These are phyloP conservation scores for Odontarrhena argentea DNA, from an alignment of 345 rosid genomes.

Conservation along the genomic window DNA sequence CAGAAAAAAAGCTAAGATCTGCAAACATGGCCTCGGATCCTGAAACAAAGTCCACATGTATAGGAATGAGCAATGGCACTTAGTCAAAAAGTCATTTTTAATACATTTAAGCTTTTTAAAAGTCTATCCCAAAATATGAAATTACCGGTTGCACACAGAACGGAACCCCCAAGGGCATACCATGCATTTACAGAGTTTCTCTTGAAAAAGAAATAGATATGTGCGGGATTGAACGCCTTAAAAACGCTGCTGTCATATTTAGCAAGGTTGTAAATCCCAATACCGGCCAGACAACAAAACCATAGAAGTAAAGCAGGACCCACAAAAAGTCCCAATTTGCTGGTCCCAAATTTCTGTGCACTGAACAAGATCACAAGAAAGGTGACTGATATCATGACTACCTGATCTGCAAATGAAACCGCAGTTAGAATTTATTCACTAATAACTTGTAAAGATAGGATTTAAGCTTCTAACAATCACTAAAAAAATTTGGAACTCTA, in stretches of 20 bases:
- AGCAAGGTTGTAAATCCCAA: constrained; percentile 83
- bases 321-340: constrained; percentile 89
- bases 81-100: constrained; percentile 10
- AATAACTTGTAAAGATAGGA: constrained; percentile 1
- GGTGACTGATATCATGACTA: constrained; percentile 84
- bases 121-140: constrained; percentile 12
- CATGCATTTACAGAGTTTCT: constrained; percentile 84
- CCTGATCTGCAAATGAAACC: constrained; percentile 74
- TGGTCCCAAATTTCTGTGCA: constrained; percentile 94
- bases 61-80: constrained; percentile 16
- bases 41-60: constrained; percentile 45
- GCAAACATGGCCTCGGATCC: constrained; percentile 99
- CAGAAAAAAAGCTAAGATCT: constrained; percentile 95
- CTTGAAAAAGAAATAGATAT: constrained; percentile 85
- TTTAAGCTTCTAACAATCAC: not conserved
- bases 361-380: constrained; percentile 93
- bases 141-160: constrained; percentile 95
- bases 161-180: constrained; percentile 95
- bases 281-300: constrained; percentile 90
- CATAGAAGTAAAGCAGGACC: constrained; percentile 96
- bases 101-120: constrained; percentile 8
- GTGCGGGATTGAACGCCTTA: constrained; percentile 85
- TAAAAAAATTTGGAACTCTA: not conserved
- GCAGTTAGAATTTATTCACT: constrained; percentile 22
- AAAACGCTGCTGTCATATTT: constrained; percentile 80